Base-by-base conservation (phyloP, 208 protist species). In the Leishmania gerbilli region DNA sequence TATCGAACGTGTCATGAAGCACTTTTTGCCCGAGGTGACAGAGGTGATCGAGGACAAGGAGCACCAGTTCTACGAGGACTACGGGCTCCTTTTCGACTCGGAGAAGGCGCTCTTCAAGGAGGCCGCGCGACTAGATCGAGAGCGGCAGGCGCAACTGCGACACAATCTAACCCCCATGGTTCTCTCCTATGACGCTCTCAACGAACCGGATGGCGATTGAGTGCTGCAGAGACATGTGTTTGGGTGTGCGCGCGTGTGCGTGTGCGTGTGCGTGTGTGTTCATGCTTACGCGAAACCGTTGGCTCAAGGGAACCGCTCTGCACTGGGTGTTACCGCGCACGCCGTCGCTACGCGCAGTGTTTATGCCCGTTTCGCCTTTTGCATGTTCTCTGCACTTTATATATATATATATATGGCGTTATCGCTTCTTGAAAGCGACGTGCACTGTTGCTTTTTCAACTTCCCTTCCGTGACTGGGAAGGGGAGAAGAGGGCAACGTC, bases 21-120 rank as follows among this genome's bases (percentile, higher is more conserved):
- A 99, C 89, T 99, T 97, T 74, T 71, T 99, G 81, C 95, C 95
- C 0, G 95, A 99, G 85, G 97, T 99, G 68, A 92, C 76, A 31
- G 83, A 89, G 75, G 93, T 97, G 40, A 69, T 94, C 2, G 93
- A 95, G 81, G 87, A 77, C 15, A 95, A 93, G 72, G 91, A 84
- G 8, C 91, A 96, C 69, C 78, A 91, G 65, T 95, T 97, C 77
- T 96, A 97, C 84, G 88, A 95, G 74, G 88, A 96, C 67, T 95
- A 95, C 82, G 92, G 83, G 13, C 86, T 98, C 0, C 74, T 96
- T 11, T 95, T 97, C 82, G 83, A 93, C 69, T 95, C 91, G 17
- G 95, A 98, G 85, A 83, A 91, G 69, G 91, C 90, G 40, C 84
- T 98, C 31, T 95, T 90, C 82, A 88, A 87, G 69, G 91, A 97